phyloP scores from a whole-genome alignment of 78 protist species.

The Chrysochromulina parva region DNA sequence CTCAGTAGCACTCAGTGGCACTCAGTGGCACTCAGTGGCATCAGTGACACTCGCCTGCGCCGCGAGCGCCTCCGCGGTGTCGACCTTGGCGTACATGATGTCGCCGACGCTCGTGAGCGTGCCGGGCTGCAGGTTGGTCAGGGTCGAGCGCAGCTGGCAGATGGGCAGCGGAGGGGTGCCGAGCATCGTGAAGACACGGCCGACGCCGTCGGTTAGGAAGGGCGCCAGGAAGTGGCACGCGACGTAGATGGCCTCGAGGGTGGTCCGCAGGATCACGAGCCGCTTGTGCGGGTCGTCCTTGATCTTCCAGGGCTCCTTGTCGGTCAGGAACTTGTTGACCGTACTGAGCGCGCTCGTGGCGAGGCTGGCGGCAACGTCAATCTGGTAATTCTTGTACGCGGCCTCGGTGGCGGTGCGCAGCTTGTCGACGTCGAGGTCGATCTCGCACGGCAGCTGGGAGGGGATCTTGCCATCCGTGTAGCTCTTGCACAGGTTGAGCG shows the following conservation, averaged over 20 bases:
- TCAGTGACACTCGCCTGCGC: too few species aligned
- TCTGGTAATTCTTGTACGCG: neutral
- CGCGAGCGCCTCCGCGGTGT: neutral
- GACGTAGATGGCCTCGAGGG: slow-evolving; percentile 30
- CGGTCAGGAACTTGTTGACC: slow-evolving; percentile 40
- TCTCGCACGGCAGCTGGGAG: neutral
- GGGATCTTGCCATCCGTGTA: slow-evolving; percentile 11
- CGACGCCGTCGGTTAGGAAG: neutral
- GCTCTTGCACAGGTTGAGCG: neutral
- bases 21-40: too few species aligned
- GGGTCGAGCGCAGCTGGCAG: neutral
- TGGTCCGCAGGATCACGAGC: neutral
- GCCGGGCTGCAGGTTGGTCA: slow-evolving; percentile 11
- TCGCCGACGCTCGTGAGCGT: neutral
- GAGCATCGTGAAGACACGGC: neutral
- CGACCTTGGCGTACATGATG: slow-evolving; percentile 6
- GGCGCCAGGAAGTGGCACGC: neutral
- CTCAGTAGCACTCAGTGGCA: too few species aligned
- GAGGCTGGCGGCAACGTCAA: neutral
- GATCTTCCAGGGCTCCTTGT: slow-evolving; percentile 23
- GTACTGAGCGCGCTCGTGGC: neutral
- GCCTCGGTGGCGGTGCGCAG: neutral
- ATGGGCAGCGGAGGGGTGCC: slow-evolving; percentile 7
- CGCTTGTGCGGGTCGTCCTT: slow-evolving; percentile 27
- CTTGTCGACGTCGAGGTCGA: neutral